Evolutionary conservation across 2,329 filamentous ascomycete species (phyloP).

Genomic region (Penicillium sumatraense): DNA sequence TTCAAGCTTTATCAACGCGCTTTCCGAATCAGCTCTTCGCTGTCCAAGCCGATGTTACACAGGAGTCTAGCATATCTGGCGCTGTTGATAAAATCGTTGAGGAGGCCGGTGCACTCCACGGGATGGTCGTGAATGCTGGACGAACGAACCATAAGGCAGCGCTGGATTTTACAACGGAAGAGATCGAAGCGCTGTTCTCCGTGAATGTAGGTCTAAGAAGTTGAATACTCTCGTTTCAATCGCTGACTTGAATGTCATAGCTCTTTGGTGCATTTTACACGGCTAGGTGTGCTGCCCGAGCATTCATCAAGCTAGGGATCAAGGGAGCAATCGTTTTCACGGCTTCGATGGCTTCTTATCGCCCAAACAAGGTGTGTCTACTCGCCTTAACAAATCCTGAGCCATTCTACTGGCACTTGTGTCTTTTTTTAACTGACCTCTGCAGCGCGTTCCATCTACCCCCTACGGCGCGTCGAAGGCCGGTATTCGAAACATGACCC

Average conservation of each 20-base stretch:
- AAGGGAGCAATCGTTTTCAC: constrained; percentile 49
- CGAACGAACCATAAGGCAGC: constrained; percentile 58
- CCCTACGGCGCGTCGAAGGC: constrained; percentile 52
- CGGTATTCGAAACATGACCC: constrained; percentile 36
- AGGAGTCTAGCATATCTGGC: constrained; percentile 49
- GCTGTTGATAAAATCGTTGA: constrained; percentile 52
- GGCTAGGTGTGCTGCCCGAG: constrained; percentile 28
- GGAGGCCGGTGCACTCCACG: constrained; percentile 51
- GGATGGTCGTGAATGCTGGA: constrained; percentile 58
- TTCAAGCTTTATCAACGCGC: constrained; percentile 27
- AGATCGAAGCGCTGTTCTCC: constrained; percentile 51
- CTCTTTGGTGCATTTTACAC: constrained; percentile 31
- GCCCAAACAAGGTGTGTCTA: constrained; percentile 41
- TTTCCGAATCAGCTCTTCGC: constrained; percentile 48
- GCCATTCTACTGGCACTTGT: constrained; percentile 26
- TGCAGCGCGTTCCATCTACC: constrained; percentile 43
- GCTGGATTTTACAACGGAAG: constrained; percentile 55
- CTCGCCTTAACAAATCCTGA: not conserved
- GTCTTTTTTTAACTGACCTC: constrained; percentile 19
- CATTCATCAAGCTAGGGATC: constrained; percentile 46
- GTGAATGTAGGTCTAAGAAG: constrained; percentile 45
- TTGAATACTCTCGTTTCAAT: too few relatives aligned
- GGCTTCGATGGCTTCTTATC: constrained; percentile 52
- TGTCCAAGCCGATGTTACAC: constrained; percentile 53
- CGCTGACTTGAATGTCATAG: constrained; percentile 11